Base-by-base conservation (phyloP, 495 filamentous ascomycete genomes). In the Aspergillus leporis region DNA sequence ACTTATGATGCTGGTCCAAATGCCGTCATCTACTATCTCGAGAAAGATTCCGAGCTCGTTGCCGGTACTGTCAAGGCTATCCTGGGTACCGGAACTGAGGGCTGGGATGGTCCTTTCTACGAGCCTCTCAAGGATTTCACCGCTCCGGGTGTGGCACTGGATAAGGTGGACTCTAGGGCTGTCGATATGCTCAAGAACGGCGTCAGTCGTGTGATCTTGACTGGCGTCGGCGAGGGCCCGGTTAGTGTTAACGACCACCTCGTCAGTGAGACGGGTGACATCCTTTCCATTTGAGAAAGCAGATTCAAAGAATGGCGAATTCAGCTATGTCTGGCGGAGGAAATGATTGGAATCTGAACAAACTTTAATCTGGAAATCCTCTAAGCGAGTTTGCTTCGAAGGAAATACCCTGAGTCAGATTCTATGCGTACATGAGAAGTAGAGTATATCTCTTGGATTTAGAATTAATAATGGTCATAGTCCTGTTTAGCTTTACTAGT, bases 1-100 rank as follows among this genome's bases (percentile, higher is more conserved):
- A 99, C 94, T 0, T 99, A 97, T 68, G 94, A 99, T 73, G 94
- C 94, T 1, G 94, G 94, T 46, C 95, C 94, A 61, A 99, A 99
- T 70, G 90, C 90, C 31, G 94, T 99, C 30, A 86, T 99, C 45
- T 99, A 98, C 74, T 97, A 92, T 61, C 83, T 90, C 31, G 89
- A 91, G 73, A 78, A 90, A 80, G 83, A 93, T 64, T 83, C 86
- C 50, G 81, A 76, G 23, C 69, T 81, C 5, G 88, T 98, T 19
- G 77, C 88, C 0, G 92, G 90, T 5, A 83, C 83, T 2, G 87
- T 97, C 70, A 78, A 81, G 64, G 72, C 73, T 21, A 74, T 78
- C 40, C 69, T 81, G 23, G 81, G 77, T 22, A 53, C 67, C 23
- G 73, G 67, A 19, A 72, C 88, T 1, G 77, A 82, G 46, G 87